Evolutionary conservation across 2,329 filamentous ascomycete genomes (phyloP), one percentile per base, ranked within the genome.

Genomic region (Rutstroemia sp.): DNA sequence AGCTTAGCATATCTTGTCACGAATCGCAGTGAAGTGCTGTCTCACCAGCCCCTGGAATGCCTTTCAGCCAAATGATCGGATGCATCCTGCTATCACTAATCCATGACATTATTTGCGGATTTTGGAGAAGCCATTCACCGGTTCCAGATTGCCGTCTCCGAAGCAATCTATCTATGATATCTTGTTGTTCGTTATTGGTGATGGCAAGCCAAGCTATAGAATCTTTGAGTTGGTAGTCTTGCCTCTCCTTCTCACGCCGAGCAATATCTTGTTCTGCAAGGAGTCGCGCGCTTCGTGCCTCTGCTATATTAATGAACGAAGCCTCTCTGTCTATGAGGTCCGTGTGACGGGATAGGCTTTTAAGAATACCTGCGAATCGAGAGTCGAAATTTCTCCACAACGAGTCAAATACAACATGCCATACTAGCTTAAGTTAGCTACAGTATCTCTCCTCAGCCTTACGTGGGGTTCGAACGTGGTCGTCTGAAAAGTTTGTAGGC

Each of bases 401-500:
- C 9, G 60, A 60, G 7, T 49, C 2, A 47, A 62, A 60, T 3
- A 62, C n/a, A 23, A 60, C 4, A 27, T 57, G 41, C 60, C 60
- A 62, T 42, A 56, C 58, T 62, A 55, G 3, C 16, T 39, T 12
- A 4, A 39, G 8, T 39, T 39, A 39, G 37, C 37, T 5, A 3
- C 3, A n/a, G 4, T 39, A 12, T 12, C 10, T 3, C 7, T n/a
- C 14, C 10, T 42, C 18, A n/a, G 16, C 6, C 10, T 7, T 3
- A 41, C 1, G 18, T n/a, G 34, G 14, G 50, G 60, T 59, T 54
- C 23, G 23, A 23, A 69, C 65, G 49, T 54, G 54, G 54, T 14
- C 62, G 41, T 48, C 57, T 63, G 54, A 71, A 66, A 14, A 66
- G 67, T 16, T 61, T 59, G 30, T 73, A 50, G 0, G 71, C 69